Conservation (phyloP, 805 yeast species). For the Kockiozyma suomiensis region DNA sequence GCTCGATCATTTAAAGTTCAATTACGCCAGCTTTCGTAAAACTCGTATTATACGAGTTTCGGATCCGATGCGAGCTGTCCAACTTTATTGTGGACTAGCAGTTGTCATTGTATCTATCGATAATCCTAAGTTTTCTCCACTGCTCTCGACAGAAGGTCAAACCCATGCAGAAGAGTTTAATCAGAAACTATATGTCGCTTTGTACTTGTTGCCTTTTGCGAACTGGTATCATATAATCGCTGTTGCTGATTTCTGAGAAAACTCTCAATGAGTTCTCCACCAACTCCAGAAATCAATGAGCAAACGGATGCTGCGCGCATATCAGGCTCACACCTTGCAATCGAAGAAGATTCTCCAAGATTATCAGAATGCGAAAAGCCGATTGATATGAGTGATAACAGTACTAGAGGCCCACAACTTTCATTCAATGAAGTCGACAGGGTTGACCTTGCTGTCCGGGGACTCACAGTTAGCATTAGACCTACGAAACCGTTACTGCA, state of each 20-base stretch:
- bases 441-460: constrained; percentile 32
- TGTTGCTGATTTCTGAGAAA: no score
- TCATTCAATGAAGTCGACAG: constrained; percentile 35
- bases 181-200: no score
- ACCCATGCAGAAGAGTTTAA: no score
- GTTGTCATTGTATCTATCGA: no score
- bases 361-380: neutral
- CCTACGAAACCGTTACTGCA: constrained; percentile 5
- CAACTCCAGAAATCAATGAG: no score
- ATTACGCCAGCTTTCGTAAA: neutral
- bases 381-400: neutral
- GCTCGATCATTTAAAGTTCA: no score
- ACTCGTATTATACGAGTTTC: neutral
- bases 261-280: no score
- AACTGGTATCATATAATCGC: no score
- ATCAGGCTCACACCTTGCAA: neutral
- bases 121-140: no score
- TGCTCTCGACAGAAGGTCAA: no score
- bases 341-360: neutral
- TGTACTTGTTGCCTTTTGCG: no score
- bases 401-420: constrained; percentile 22
- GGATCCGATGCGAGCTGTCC: neutral
- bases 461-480: constrained; percentile 26
- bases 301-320: neutral
- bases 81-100: no score